These are phyloP conservation scores for Xylaria sp. DNA, from an alignment of 2,329 filamentous ascomycete genomes.

Conservation along the genomic window DNA sequence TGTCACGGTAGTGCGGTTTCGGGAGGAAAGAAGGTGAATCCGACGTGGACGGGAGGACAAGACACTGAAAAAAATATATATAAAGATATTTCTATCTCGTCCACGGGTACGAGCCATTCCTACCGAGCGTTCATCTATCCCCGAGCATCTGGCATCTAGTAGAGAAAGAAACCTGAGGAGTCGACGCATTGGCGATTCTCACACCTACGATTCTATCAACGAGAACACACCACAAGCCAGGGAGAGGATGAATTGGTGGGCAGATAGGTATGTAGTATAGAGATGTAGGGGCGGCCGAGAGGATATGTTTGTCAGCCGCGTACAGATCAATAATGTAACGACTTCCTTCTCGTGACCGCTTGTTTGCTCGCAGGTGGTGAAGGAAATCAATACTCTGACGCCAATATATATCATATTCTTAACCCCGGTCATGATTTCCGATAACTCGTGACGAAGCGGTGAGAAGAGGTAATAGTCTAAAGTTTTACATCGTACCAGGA, in stretches of 20 bases:
- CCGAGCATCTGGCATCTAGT: background rate
- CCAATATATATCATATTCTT: background rate
- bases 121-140: background rate
- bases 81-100: background rate
- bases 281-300: background rate
- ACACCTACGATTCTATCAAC: background rate
- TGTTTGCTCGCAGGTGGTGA: background rate
- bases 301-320: background rate
- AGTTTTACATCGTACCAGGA: background rate
- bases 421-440: background rate
- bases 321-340: background rate
- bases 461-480: background rate
- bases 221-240: background rate
- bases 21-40: background rate
- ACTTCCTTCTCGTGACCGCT: background rate
- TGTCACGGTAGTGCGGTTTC: conserved; percentile 10
- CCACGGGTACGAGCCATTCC: background rate
- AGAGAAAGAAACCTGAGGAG: background rate
- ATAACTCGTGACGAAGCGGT: background rate
- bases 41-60: background rate
- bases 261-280: background rate
- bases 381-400: background rate
- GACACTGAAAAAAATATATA: background rate
- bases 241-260: background rate
- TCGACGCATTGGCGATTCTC: background rate